Percentiles rank a stretch among this genome's conserved stretches.
Conservation (phyloP, 2,329 filamentous ascomycete genomes). For the Annulohypoxylon truncatum region DNA sequence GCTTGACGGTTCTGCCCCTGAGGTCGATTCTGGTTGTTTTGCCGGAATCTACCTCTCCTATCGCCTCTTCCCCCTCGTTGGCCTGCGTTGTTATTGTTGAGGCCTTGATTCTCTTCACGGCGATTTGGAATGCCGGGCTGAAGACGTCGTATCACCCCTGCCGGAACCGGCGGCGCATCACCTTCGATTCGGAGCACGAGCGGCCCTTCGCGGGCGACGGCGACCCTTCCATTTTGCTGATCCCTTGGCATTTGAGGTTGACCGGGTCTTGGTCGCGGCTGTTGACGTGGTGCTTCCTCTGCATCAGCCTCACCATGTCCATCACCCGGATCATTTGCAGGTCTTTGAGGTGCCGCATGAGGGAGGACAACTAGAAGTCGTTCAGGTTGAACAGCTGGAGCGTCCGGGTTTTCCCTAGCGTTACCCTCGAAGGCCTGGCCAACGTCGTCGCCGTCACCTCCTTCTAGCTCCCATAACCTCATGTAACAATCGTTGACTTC, state of each 20-base stretch:
- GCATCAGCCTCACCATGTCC: conserved; percentile 47
- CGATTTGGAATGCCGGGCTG: conserved; percentile 38
- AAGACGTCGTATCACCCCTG: conserved; percentile 43
- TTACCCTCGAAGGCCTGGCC: conserved; percentile 58
- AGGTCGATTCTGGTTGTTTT: conserved; percentile 46
- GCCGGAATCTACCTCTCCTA: conserved; percentile 47
- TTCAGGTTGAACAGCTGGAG: conserved; percentile 40
- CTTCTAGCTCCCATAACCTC: conserved; percentile 90
- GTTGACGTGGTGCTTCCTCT: conserved; percentile 29
- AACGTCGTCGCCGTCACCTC: conserved; percentile 74
- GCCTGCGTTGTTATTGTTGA: conserved; percentile 44
- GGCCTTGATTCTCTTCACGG: conserved; percentile 42
- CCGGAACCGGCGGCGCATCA: conserved; percentile 46
- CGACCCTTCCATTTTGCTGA: conserved; percentile 51
- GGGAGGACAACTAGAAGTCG: conserved; percentile 38
- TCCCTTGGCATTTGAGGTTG: conserved; percentile 44
- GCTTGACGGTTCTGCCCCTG: conserved; percentile 44
- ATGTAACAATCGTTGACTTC: conserved; percentile 77
- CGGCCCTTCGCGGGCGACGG: conserved; percentile 66
- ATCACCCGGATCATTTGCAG: conserved; percentile 46
- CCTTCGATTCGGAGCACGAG: conserved; percentile 66
- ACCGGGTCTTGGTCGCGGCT: conserved; percentile 29
- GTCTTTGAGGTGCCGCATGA: conserved; percentile 40
- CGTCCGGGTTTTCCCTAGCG: conserved; percentile 34
- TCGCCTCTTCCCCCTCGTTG: conserved; percentile 50